These are phyloP conservation scores for Exophiala lecanii-corni DNA, from an alignment of 2,329 filamentous ascomycete genomes.

Conservation along the genomic window DNA sequence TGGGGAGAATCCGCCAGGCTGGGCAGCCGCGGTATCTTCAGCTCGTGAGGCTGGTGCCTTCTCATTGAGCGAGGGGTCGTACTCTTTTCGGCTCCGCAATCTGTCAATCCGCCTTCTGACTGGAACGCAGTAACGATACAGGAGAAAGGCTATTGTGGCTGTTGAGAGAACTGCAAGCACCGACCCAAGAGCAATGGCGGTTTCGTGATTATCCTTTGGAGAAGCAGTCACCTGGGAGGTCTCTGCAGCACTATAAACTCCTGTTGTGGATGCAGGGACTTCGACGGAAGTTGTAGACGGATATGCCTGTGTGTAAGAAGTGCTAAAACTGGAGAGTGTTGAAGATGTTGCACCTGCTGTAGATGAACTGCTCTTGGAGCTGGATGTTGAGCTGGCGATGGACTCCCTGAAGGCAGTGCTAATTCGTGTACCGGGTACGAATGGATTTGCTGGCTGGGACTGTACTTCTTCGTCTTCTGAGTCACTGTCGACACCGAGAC, in stretches of 20 bases:
- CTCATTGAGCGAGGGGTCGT: too few relatives aligned
- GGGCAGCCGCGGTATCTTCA: conserved; percentile 1
- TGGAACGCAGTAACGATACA: conserved; percentile 11
- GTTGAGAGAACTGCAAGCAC: conserved; percentile 9
- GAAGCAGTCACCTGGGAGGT: not conserved
- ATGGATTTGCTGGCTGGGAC: not conserved
- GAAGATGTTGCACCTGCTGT: too few relatives aligned
- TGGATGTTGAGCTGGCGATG: too few relatives aligned
- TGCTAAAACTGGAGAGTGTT: not conserved
- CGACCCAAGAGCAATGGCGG: conserved; percentile 7
- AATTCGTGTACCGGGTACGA: too few relatives aligned
- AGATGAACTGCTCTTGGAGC: too few relatives aligned
- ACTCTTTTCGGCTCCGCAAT: too few relatives aligned
- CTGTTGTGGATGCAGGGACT: not conserved
- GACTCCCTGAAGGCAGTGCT: too few relatives aligned
- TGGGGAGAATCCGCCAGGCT: too few relatives aligned
- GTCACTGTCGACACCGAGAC: not conserved
- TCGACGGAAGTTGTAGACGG: not conserved
- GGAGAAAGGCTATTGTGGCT: conserved; percentile 4
- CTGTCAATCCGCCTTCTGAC: conserved; percentile 1
- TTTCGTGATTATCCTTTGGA: conserved; percentile 7
- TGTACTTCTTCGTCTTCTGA: conserved; percentile 5
- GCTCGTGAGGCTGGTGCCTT: not conserved
- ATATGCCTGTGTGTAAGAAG: too few relatives aligned
- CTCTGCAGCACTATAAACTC: not conserved